Base-by-base conservation (phyloP, 2,329 filamentous ascomycete genomes). In the Curvularia verruculosa region DNA sequence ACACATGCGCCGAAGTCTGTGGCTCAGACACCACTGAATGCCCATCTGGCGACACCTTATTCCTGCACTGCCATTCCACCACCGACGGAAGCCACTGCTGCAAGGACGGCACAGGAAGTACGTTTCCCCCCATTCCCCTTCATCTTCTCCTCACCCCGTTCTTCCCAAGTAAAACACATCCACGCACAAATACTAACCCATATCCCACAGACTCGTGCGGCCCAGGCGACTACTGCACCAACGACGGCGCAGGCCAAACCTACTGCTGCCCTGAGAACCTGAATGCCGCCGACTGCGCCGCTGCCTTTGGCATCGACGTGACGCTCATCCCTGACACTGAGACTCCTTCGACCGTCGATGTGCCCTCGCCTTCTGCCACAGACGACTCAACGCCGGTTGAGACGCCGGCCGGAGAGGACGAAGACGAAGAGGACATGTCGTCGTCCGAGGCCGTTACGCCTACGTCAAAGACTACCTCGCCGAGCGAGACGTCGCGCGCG, bases 221-320 rank as follows among this genome's bases (percentile, higher is more conserved):
- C 29, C 72, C 76, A 15, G 85, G 84, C 48, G 89, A 83, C 79
- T 88, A 84, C 79, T 89, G 87, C 78, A 81, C 84, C n/a, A 78
- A 82, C 63, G 82, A 87, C 69, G 71, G 75, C 50, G 66, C 73
- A 43, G 73, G 76, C 52, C 76, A 80, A 54, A 87, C 85, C 31
- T 83, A 83, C 78, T 89, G 86, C 79, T 89, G 86, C 75, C 84
- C 85, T 40, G 75, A 86, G 41, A 79, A 77, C 59, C 78, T 84
- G 79, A 78, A 81, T 59, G 78, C 87, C 47, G 75, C 74, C 24
- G 75, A 82, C 44, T 89, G 86, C 74, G 85, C 86, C 54, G 13
- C n/a, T 9, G n/a, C 29, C 3, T 26, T 36, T 5, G 39, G 39
- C 10, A 10, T 51, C 8, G 29, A 40, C 3, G 49, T 19, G 7